Conservation (phyloP, 495 filamentous ascomycete genomes). For the Penicillium verhagenii region DNA sequence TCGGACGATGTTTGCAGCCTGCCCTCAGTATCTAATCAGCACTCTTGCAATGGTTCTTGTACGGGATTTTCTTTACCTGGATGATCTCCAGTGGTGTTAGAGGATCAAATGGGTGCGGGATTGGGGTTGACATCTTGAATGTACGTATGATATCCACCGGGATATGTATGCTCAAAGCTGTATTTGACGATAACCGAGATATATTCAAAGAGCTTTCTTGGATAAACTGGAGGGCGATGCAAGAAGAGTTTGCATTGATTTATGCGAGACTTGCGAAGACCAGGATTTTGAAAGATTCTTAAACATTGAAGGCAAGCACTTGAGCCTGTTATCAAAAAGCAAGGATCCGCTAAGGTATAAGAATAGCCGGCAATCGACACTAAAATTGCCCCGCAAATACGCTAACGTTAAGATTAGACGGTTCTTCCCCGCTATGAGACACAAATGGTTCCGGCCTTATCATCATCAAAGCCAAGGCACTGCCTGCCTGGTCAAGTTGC, state of each 20-base stretch:
- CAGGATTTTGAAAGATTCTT: no score
- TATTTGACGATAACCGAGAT: not conserved
- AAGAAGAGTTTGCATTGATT: no score
- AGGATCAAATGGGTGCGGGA: conserved; percentile 28
- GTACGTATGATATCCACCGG: not conserved
- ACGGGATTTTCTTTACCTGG: conserved; percentile 7
- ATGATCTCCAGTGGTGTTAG: conserved; percentile 22
- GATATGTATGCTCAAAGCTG: not conserved
- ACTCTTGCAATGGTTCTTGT: not conserved
- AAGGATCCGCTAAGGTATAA: conserved; percentile 26
- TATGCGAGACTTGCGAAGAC: no score
- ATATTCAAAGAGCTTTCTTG: not conserved
- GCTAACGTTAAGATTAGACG: conserved; percentile 29
- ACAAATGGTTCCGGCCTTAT: no score
- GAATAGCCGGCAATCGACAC: conserved; percentile 15
- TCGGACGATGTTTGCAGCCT: conserved; percentile 17
- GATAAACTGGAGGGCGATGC: not conserved
- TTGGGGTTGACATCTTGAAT: conserved; percentile 3
- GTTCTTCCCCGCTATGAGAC: not conserved
- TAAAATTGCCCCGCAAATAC: conserved; percentile 5
- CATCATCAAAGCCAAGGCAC: no score
- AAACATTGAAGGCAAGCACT: no score
- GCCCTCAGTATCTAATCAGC: not conserved
- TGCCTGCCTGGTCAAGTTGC: no score
- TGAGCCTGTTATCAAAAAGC: not conserved